Evolutionary conservation across 2,329 filamentous ascomycete genomes (phyloP), one percentile per base, ranked within the genome.

Genomic region (Neofusicoccum laricinum): DNA sequence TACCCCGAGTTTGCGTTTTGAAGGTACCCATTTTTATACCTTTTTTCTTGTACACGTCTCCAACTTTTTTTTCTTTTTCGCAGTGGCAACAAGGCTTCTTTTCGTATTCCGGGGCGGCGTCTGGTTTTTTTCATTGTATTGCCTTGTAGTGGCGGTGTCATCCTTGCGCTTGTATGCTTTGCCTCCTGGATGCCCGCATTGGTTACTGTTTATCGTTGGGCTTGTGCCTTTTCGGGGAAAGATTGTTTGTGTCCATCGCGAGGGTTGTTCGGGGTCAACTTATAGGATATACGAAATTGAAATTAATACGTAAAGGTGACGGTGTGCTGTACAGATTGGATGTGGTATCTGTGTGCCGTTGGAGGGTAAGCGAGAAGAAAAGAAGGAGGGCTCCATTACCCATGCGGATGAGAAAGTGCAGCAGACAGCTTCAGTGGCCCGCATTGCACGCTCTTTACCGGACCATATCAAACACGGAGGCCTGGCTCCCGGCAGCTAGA

Each of bases 1-100:
- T 64, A 64, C 63, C 63, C 62, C 50, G 53, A 46, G 25, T 51
- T n/a, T 61, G n/a, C 21, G 21, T 61, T 51, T 25, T 64, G 38
- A 51, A 30, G 25, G 30, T 36, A 8, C 32, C 30, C 21, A 19
- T 62, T 62, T 43, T 51, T 43, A 50, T 38, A 19, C 19, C 17
- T 51, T 36, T 34, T 34, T 30, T 40, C 50, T 17, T 43, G 48
- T 43, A 19, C 34, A 30, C 59, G 34, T 43, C 38, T 45, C 40
- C 21, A 34, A 34, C 21, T 17, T 38, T 45, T 30, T 41, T 32
- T 32, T 41, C 36, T 12, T n/a, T n/a, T n/a, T n/a, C n/a, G n/a
- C n/a, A 12, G 4, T 43, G 38, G 53, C 32, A 57, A 43, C 53
- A 57, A 57, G 53, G 38, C 17, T 57, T 19, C 14, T 12, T 6